These are phyloP conservation scores for Emergomyces orientalis DNA, from an alignment of 2,329 filamentous ascomycete species.

Conservation along the genomic window DNA sequence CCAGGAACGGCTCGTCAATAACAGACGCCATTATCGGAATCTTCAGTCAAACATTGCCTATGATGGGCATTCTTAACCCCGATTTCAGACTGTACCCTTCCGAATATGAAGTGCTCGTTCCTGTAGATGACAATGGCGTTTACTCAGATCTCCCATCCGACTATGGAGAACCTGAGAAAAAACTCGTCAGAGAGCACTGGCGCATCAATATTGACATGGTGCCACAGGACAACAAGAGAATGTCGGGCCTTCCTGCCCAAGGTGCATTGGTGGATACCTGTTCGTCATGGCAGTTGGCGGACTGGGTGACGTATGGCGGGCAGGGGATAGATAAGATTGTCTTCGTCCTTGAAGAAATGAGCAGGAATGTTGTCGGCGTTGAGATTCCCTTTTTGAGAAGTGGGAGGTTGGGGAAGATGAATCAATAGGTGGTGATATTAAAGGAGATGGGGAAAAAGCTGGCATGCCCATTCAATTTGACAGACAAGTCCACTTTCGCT, in stretches of 20 bases:
- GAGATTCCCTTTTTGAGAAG: constrained; percentile 30
- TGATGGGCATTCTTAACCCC: constrained; percentile 15
- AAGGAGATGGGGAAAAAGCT: background rate
- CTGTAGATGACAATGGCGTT: background rate
- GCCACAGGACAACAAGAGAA: constrained; percentile 12
- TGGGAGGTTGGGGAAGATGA: constrained; percentile 9
- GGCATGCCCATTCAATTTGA: background rate
- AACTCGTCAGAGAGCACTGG: constrained; percentile 19
- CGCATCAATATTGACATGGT: constrained; percentile 18
- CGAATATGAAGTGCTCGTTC: constrained; percentile 12
- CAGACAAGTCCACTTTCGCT: background rate
- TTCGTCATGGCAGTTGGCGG: constrained; percentile 25
- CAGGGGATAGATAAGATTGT: constrained; percentile 28
- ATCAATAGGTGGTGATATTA: background rate
- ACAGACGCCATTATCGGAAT: constrained; percentile 13
- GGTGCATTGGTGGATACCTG: constrained; percentile 20
- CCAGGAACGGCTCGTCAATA: constrained; percentile 16
- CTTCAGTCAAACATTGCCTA: constrained; percentile 11
- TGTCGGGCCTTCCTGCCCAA: constrained; percentile 25
- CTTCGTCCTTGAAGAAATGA: constrained; percentile 21
- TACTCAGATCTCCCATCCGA: constrained; percentile 2
- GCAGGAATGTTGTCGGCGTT: constrained; percentile 22
- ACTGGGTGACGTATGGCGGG: constrained; percentile 31
- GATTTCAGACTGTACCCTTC: constrained; percentile 17
- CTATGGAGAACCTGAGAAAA: background rate